Percentiles rank a stretch among this genome's conserved stretches.
These are phyloP conservation scores for Morella rubra DNA, from an alignment of 306 rosid species.

Conservation along the genomic window DNA sequence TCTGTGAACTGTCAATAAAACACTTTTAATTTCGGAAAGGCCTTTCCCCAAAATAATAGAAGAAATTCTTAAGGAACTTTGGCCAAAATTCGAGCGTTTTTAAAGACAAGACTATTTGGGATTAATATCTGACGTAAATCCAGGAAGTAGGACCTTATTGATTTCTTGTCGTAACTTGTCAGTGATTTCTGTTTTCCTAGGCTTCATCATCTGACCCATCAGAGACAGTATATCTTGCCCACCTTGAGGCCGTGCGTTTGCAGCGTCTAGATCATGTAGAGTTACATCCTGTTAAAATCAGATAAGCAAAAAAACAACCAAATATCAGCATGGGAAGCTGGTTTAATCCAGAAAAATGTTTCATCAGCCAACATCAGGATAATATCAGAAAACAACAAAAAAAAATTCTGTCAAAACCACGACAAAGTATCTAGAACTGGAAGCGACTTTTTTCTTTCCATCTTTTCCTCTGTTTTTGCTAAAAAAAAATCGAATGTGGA, in stretches of 20 bases:
- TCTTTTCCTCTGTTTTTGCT: neutral
- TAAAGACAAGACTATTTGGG: constrained; percentile 8
- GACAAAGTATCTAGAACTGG: neutral
- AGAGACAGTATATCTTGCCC: constrained; percentile 95
- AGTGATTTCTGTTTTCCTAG: constrained; percentile 91
- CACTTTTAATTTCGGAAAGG: neutral
- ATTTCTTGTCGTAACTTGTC: constrained; percentile 90
- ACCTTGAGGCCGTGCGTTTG: constrained; percentile 93
- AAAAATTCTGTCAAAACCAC: constrained; percentile 3
- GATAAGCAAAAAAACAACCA: constrained; percentile 1
- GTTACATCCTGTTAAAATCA: constrained; percentile 69
- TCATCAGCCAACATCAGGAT: neutral
- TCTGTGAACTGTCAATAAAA: neutral
- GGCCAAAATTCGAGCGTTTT: neutral
- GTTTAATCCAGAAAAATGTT: constrained; percentile 11
- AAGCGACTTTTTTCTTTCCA: neutral
- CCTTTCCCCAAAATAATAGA: neutral
- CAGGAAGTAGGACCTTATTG: constrained; percentile 61
- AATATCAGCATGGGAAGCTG: constrained; percentile 15
- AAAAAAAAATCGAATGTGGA: neutral
- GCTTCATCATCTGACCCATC: constrained; percentile 99
- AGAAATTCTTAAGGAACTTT: constrained; percentile 4
- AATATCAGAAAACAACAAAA: neutral
- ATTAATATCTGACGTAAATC: constrained; percentile 2
- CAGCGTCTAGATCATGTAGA: constrained; percentile 85